A percentile compares a stretch with the other conserved stretches of the same genome.
Evolutionary conservation across 768 basidiomycete genomes (phyloP).

Genomic region (Trametes cingulata): DNA sequence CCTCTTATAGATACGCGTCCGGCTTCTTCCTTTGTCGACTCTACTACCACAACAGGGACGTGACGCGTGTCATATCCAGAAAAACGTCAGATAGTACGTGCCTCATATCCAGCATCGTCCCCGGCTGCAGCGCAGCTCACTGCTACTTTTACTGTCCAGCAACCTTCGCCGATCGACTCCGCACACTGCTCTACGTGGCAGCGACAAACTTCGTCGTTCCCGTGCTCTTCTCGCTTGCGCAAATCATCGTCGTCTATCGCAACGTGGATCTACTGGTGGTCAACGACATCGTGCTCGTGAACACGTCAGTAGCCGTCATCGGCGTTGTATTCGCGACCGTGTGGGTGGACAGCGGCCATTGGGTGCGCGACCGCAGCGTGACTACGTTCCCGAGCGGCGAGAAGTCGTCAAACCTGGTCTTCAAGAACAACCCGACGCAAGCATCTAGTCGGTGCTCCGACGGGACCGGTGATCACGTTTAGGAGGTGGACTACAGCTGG

Average conservation of each 20-base stretch:
- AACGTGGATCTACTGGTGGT: conserved; percentile 19
- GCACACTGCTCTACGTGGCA: conserved; percentile 37
- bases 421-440: too few species aligned
- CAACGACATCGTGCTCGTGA: conserved; percentile 23
- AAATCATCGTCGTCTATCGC: conserved; percentile 35
- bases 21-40: conserved; percentile 32
- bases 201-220: conserved; percentile 42
- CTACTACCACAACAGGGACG: conserved; percentile 9
- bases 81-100: conserved; percentile 11
- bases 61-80: conserved; percentile 4
- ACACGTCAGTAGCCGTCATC: conserved; percentile 30
- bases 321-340: conserved; percentile 6
- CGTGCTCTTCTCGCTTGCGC: conserved; percentile 35
- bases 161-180: conserved; percentile 31
- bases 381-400: too few species aligned
- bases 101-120: background rate
- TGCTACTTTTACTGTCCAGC: conserved; percentile 19
- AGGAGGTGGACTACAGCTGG: too few species aligned
- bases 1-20: conserved; percentile 20
- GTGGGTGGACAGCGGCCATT: conserved; percentile 29
- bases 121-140: too few species aligned
- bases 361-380: conserved; percentile 3
- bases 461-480: too few species aligned
- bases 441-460: too few species aligned
- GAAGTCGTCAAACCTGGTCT: too few species aligned